Base-by-base conservation (phyloP, 352 stramenopile species). In the Pythium diclinum region DNA sequence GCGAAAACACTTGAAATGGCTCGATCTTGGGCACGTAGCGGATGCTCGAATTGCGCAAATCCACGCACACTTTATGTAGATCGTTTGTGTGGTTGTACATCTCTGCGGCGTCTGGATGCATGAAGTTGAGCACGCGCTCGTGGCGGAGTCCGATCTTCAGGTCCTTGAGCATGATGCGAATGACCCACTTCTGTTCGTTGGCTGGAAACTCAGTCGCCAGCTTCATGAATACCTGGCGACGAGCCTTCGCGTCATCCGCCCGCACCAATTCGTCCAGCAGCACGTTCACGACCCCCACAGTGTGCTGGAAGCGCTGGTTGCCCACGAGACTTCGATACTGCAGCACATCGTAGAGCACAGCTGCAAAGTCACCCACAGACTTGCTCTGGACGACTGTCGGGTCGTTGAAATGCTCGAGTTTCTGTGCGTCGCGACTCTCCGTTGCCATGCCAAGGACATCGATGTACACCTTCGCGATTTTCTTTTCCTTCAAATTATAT, bases 21-120 rank as follows among this genome's bases (percentile, higher is more conserved):
- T 88, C 73, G 33, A 93, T 83, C 46, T 85, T 76, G 17, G 87
- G 84, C 8, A 93, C 84, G 73, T 94, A 92, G 25, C 87, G 79
- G 51, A 95, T 75, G 4, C 72, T 78, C 42, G 87, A 94, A 66
- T 95, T 91, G 30, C 83, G 81, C 28, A 94, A 52, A 17, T 91
- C 81, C 1, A 65, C 67, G 40, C 87, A 95, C 8, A 95, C 76
- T 58, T 85, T 83, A 56, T 81, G 82, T 53, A 95, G 61, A 56
- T 95, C 87, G 42, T 89, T 95, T 42, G 87, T 94, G 72, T 94
- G 82, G 61, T 93, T 95, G 59, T 93, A 93, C 85, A 95, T 94
- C 60, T 94, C 85, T 44, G 76, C 71, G 8, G 87, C 85, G 60
- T 95, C 83, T 4, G 85, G 85, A 53, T 95, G 87, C 11, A 95